A percentile compares a stretch with the other conserved stretches of the same genome.
These are phyloP conservation scores for Pholiota adiposa DNA, from an alignment of 1,284 basidiomycete genomes.

Conservation along the genomic window DNA sequence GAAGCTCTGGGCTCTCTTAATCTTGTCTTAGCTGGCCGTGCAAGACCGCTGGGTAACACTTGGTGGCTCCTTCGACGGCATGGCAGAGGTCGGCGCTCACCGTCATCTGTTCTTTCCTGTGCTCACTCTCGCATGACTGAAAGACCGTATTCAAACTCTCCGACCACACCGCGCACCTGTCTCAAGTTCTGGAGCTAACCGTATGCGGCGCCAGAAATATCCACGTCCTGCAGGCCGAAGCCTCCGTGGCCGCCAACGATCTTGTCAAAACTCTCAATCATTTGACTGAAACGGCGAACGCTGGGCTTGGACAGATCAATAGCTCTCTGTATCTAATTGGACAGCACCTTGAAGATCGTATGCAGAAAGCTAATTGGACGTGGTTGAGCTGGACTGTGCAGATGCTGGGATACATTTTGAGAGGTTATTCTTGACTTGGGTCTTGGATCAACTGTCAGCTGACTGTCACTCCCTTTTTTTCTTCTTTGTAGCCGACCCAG, in stretches of 20 bases:
- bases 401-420: slow-evolving; percentile 16
- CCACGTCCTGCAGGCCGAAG: slow-evolving; percentile 31
- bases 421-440: slow-evolving; percentile 5
- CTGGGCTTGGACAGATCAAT: slow-evolving; percentile 52
- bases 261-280: slow-evolving; percentile 40
- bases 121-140: background rate
- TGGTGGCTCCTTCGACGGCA: slow-evolving; percentile 5
- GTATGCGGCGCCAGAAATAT: slow-evolving; percentile 4
- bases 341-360: slow-evolving; percentile 12
- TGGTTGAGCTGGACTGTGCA: slow-evolving; percentile 10
- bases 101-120: background rate
- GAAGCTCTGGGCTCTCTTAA: background rate
- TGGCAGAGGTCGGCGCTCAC: slow-evolving; percentile 17
- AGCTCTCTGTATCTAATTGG: slow-evolving; percentile 32
- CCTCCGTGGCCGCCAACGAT: slow-evolving; percentile 35
- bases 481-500: slow-evolving; percentile 10
- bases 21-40: slow-evolving; percentile 3
- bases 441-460: background rate
- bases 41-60: slow-evolving; percentile 17
- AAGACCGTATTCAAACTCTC: slow-evolving; percentile 15
- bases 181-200: slow-evolving; percentile 1
- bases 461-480: background rate
- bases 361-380: background rate
- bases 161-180: slow-evolving; percentile 11
- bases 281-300: slow-evolving; percentile 41